Evolutionary conservation across 2,329 filamentous ascomycete genomes (phyloP), one percentile per base, ranked within the genome.

Genomic region (Aureobasidium uvarum): DNA sequence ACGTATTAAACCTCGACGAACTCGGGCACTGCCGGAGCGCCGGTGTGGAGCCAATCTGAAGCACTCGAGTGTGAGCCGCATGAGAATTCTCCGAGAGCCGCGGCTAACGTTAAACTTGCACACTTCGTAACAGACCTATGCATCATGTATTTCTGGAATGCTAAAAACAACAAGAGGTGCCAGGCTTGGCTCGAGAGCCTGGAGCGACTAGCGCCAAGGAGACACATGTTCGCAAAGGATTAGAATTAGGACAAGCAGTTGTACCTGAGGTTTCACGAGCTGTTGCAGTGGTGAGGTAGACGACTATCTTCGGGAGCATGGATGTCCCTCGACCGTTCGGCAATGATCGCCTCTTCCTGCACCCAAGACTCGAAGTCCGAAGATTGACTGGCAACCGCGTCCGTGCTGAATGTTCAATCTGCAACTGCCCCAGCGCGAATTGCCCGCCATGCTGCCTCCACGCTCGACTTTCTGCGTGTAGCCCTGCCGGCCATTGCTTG

Each of bases 291-390:
- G 45, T 62, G 58, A 62, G 58, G 58, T 62, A 62, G 31, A 50
- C 58, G 58, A 62, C 58, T 51, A 31, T 62, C 16, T 25, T 45
- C 43, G 45, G 48, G 38, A 52, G 48, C 60, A 63, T 63, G 60
- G 60, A 45, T 63, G 28, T 5, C n/a, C 38, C 23, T 36, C 13
- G 23, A 63, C 46, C 36, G 10, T 43, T 33, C 31, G 45, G 58
- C 45, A 62, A 31, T 18, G 60, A 63, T 63, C 60, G 36, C 16
- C 48, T 48, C 33, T 48, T 43, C 39, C 36, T 52, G 60, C 60
- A 63, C 38, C 56, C 58, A 62, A 62, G 58, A 62, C 45, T 25
- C 51, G 51, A 63, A 54, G 60, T 63, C 60, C 60, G 60, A 63
- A 52, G 11, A 28, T 38, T 25, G 20, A 43, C 38, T 45, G 55